Conservation (phyloP, 257 asterid genomes). For the Lycium ferocissimum region DNA sequence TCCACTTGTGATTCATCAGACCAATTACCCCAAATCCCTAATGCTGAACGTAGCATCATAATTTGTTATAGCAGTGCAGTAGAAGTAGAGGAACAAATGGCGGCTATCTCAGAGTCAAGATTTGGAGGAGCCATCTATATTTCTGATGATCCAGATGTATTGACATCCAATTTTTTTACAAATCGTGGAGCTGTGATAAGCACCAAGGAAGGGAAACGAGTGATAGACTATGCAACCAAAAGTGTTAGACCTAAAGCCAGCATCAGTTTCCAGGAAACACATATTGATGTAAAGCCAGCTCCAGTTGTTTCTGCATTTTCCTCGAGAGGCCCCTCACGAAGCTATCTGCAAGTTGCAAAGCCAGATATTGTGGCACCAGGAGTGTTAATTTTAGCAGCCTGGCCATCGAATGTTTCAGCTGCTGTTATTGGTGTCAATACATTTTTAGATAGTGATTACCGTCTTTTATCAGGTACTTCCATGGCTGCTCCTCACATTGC, state of each 20-base stretch:
- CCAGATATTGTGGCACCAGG: conserved; percentile 27
- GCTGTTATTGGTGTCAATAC: background rate
- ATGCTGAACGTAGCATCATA: background rate
- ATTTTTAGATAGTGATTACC: background rate
- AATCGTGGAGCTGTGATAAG: background rate
- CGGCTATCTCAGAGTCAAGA: background rate
- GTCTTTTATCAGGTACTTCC: background rate
- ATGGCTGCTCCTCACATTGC: conserved; percentile 12
- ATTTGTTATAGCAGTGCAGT: background rate
- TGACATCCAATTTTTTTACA: background rate
- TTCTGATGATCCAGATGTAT: background rate
- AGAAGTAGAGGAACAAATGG: background rate
- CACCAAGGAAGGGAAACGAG: background rate
- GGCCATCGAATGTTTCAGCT: background rate
- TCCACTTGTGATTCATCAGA: background rate
- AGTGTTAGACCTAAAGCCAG: background rate
- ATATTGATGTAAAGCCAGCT: background rate
- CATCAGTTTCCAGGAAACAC: conserved; percentile 16
- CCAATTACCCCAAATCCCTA: background rate
- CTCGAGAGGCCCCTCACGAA: conserved; percentile 3
- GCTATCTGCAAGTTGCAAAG: conserved; percentile 15
- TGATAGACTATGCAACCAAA: background rate
- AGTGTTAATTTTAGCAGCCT: conserved; percentile 13
- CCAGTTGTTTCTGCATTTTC: too few relatives aligned
- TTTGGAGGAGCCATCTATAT: background rate